These are phyloP conservation scores for Eucalyptus erythrocorys DNA, from an alignment of 345 rosid genomes.

Conservation along the genomic window DNA sequence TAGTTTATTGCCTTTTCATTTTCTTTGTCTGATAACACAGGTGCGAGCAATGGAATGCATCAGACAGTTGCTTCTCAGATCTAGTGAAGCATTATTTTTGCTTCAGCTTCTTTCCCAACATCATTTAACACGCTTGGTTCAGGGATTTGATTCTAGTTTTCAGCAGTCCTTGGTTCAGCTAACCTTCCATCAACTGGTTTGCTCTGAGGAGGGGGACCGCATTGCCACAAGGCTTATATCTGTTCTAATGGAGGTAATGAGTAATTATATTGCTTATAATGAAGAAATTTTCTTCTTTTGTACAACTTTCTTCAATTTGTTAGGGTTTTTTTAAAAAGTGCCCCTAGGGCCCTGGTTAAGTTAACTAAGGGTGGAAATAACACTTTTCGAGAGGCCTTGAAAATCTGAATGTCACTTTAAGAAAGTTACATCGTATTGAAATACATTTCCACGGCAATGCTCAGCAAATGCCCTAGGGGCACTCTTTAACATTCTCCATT, in stretches of 20 bases:
- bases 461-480: background rate
- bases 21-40: constrained; percentile 16
- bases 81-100: constrained; percentile 92
- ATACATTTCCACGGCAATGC: background rate
- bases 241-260: constrained; percentile 78
- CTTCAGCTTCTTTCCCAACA: constrained; percentile 87
- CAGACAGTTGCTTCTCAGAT: constrained; percentile 91
- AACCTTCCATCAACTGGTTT: constrained; percentile 89
- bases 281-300: background rate
- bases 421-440: background rate
- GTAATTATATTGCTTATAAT: background rate
- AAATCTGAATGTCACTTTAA: background rate
- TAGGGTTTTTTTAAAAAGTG: background rate
- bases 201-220: constrained; percentile 92
- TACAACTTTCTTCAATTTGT: background rate
- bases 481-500: background rate
- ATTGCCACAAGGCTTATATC: constrained; percentile 84
- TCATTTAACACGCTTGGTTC: constrained; percentile 76
- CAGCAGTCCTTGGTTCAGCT: constrained; percentile 58
- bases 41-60: constrained; percentile 96
- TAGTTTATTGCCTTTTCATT: background rate
- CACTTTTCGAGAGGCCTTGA: background rate
- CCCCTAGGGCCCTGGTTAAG: background rate
- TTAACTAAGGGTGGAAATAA: background rate
- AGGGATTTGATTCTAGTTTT: constrained; percentile 59